Conservation (phyloP, 176 grass and related monocot species). For the Puya raimondii region DNA sequence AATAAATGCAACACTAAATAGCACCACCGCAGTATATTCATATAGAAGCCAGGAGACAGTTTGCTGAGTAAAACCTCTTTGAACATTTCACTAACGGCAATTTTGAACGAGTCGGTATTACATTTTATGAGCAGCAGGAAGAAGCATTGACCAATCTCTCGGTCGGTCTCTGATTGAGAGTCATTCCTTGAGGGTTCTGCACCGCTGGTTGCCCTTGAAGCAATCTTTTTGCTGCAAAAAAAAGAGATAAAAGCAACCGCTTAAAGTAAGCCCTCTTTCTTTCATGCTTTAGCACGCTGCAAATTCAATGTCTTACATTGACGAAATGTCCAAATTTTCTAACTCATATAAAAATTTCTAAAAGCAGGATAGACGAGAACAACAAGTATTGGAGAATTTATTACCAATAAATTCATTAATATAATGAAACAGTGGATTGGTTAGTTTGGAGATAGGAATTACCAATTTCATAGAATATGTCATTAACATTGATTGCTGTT, state of each 20-base stretch:
- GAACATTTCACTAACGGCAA: not conserved
- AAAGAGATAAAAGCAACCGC: not conserved
- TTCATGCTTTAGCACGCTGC: too few relatives aligned
- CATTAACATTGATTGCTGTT: conserved; percentile 84
- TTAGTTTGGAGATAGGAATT: not conserved
- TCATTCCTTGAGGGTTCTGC: conserved; percentile 59
- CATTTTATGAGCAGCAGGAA: conserved; percentile 72
- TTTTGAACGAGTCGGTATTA: not conserved
- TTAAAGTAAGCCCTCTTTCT: too few relatives aligned
- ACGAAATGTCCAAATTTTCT: too few relatives aligned
- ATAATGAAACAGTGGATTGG: not conserved
- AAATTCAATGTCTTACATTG: too few relatives aligned
- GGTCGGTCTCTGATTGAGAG: conserved; percentile 44
- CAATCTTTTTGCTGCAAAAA: conserved; percentile 73
- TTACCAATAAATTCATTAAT: not conserved
- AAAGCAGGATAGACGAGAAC: too few relatives aligned
- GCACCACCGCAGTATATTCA: not conserved
- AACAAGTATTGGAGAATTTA: not conserved
- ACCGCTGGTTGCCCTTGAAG: conserved; percentile 42
- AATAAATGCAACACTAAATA: not conserved
- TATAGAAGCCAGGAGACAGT: not conserved
- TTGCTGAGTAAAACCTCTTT: not conserved
- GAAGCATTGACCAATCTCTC: conserved; percentile 52
- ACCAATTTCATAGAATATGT: conserved; percentile 92
- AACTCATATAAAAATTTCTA: too few relatives aligned